Evolutionary conservation across 2,329 filamentous ascomycete genomes (phyloP).

Genomic region (Sporothrix brasiliensis): DNA sequence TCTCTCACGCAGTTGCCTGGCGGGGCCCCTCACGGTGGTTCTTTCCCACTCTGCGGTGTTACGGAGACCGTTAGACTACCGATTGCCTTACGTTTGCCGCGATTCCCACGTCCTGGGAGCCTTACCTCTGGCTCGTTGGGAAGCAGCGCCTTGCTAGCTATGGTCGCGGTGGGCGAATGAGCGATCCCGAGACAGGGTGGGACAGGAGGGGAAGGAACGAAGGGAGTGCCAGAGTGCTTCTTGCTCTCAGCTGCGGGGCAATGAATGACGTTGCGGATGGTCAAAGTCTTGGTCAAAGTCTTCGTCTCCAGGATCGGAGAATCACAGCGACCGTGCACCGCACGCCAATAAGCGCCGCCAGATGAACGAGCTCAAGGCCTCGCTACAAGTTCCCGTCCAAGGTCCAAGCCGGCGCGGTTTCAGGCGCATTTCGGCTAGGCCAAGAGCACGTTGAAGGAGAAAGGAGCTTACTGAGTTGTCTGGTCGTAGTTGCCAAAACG

Average conservation of each 20-base stretch:
- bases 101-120: not conserved
- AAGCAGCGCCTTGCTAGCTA: conserved; percentile 1
- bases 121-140: not conserved
- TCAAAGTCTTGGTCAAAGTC: not conserved
- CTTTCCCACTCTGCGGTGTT: conserved; percentile 10
- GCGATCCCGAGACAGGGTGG: not conserved
- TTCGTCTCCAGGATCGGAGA: not conserved
- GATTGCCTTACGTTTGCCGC: conserved; percentile 13
- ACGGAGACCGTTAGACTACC: conserved; percentile 6
- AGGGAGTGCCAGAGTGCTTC: not conserved
- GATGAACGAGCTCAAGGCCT: not conserved
- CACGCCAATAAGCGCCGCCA: conserved; percentile 3
- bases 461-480: conserved; percentile 23
- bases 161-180: conserved; percentile 4
- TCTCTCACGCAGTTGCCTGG: not conserved
- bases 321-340: conserved; percentile 15
- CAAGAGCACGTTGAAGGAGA: not conserved
- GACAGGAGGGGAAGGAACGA: not conserved
- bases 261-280: conserved; percentile 25
- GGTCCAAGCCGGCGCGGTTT: conserved; percentile 7
- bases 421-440: not conserved
- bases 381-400: not conserved
- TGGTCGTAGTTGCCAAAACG: not conserved
- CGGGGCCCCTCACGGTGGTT: conserved; percentile 12
- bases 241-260: conserved; percentile 28